A percentile compares a stretch with the other conserved stretches of the same genome.
Evolutionary conservation across 2,329 filamentous ascomycete species (phyloP).

Genomic region (Neophaeococcomyces aloes): DNA sequence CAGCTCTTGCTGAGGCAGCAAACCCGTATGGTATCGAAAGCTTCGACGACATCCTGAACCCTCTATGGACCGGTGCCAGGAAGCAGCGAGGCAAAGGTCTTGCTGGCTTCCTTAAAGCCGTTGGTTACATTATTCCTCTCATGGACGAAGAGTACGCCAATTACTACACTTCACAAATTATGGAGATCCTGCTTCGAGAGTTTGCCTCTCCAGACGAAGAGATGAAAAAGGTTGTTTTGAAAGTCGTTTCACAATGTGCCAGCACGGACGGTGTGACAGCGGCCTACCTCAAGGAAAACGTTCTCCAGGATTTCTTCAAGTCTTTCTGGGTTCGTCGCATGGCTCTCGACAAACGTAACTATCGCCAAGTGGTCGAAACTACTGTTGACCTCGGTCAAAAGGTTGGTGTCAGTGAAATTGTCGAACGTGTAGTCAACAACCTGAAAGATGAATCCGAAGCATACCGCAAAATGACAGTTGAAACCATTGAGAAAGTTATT

Average conservation of each 20-base stretch:
- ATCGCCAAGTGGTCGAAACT: constrained; percentile 93
- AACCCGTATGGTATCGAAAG: constrained; percentile 99
- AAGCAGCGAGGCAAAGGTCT: constrained; percentile 95
- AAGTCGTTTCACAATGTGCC: constrained; percentile 92
- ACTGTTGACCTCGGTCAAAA: constrained; percentile 96
- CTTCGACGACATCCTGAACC: constrained; percentile 95
- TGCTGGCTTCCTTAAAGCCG: constrained; percentile 90
- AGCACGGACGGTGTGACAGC: constrained; percentile 91
- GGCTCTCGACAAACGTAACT: constrained; percentile 95
- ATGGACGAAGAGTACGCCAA: constrained; percentile 99
- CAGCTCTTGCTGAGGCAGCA: constrained; percentile 86
- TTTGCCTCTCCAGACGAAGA: constrained; percentile 97
- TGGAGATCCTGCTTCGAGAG: constrained; percentile 93
- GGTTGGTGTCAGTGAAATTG: constrained; percentile 90
- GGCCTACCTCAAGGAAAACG: constrained; percentile 87
- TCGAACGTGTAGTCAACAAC: constrained; percentile 86
- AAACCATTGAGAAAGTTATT: constrained; percentile 94
- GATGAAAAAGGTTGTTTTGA: constrained; percentile 99
- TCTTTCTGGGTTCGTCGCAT: constrained; percentile 96
- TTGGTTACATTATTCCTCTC: constrained; percentile 93
- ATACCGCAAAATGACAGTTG: constrained; percentile 98
- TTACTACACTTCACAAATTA: constrained; percentile 96
- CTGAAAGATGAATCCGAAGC: constrained; percentile 97
- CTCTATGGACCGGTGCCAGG: constrained; percentile 88
- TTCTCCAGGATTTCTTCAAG: constrained; percentile 95